Evolutionary conservation across 768 basidiomycete genomes (phyloP), one percentile per base, ranked within the genome.

Genomic region (Boletus tomentosulus): DNA sequence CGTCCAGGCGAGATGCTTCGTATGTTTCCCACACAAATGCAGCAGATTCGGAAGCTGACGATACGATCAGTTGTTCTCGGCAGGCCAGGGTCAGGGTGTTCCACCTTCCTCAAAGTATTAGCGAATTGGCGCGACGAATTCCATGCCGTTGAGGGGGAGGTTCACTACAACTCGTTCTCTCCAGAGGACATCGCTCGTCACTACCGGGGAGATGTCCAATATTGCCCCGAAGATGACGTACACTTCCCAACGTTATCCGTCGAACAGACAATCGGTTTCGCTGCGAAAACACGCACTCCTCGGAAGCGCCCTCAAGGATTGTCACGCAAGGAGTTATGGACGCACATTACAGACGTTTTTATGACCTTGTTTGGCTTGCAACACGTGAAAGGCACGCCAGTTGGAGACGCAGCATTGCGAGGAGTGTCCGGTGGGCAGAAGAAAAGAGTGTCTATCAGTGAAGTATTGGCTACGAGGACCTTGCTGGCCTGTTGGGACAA

Each of bases 21-120:
- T 84, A 62, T 57, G 87, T 80, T 12, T 11, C 5, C 4, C 42
- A 1, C 6, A 48, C 2, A 42, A 34, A 24, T 28, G 46, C 27
- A n/a, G 45, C 1, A 0, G 19, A 16, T 16, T 2, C 24, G 1
- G 10, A 13, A 16, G 37, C 37, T 64, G 12, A 62, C 8, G 37
- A 6, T 10, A 4, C n/a, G 19, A 51, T 5, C 61, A 88, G 87
- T 95, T 15, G 92, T 93, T 11, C 79, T 94, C 24, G 92, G 92
- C 24, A 79, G 90, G 30, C 92, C 92, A 0, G 88, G 88, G 13
- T 84, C 89, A 0, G 92, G 93, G 2, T 95, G 92, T 66, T 84
- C 80, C 28, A 92, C 93, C 0, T 76, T 97, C 46, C 80, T 97
- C 50, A 92, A 92, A 68, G 78, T 80, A 0, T 78, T 96, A 46